Base-by-base conservation (phyloP, 2,329 filamentous ascomycete genomes). In the Colletotrichum noveboracense region DNA sequence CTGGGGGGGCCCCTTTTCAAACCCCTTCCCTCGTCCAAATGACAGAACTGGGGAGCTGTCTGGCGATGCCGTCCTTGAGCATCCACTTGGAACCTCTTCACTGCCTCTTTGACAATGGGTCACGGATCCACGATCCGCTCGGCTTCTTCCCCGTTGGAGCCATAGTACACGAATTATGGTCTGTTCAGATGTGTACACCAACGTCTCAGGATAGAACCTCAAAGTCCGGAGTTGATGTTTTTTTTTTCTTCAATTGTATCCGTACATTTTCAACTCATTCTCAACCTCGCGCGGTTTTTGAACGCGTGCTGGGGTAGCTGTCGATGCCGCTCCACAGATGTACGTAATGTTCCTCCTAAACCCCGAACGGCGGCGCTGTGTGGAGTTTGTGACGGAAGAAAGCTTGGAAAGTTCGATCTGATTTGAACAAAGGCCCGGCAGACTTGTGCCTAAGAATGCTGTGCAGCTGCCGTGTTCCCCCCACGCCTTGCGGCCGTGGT, bases 331-430 rank as follows among this genome's bases (percentile, higher is more conserved):
- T 71, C 55, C 68, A 75, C 61, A 24, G 52, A 32, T 61, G 52
- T 71, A 66, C 71, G 68, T 71, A 72, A 72, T 67, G 13, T 36
- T 32, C 58, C n/a, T 70, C 30, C 48, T 72, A 66, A 67, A n/a
- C 55, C 55, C 68, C 61, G 52, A 71, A 30, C 8, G 12, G 36
- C 36, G 67, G 61, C 36, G 10, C 14, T 32, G 24, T 55, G 61
- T 74, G 72, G 72, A 72, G 72, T n/a, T 32, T 16, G 55, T 43
- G 60, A 32, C 34, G 60, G 32, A 21, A 38, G 30, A 64, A 43
- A 64, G 60, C 30, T 32, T 61, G 21, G 24, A 34, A 56, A 14
- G 32, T 48, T 56, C 65, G 65, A 67, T 34, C 13, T 24, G 61
- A 30, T 48, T 48, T 48, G 43, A 48, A 48, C n/a, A 58, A 61